Evolutionary conservation across 306 rosid species (phyloP), one percentile per base, ranked within the genome.

Genomic region (Arachis hypogaea): DNA sequence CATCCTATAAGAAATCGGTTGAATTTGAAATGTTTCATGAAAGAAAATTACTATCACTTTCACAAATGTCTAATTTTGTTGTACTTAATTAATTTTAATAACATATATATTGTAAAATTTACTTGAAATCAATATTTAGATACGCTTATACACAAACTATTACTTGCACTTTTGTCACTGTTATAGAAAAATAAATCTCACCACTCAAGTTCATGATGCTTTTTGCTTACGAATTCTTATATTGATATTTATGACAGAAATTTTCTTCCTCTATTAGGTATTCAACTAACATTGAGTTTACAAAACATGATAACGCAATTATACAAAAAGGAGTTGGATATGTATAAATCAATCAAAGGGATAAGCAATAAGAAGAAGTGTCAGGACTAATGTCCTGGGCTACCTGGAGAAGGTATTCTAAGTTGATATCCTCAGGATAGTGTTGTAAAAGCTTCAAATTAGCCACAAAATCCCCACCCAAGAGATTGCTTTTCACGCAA

Each of bases 401-500:
- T 57, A 89, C 88, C 65, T 81, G 88, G 51, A 92, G 93, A 61
- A 89, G 90, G 70, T 82, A 85, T 74, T 89, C 96, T 36, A 92
- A 43, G 77, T 83, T 71, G 69, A 86, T 78, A 72, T 88, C 88
- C 42, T 86, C 84, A 16, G 96, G 97, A 70, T 86, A 89, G 78
- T 82, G 91, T 63, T 92, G 97, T 70, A 92, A 81, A 60, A 92
- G 87, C 82, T 83, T 86, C 45, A 92, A 63, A 80, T 89, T 89
- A 9, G 86, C 85, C 68, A 83, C 84, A 81, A 92, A 92, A 81
- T 89, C 98, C 9, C 98, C 98, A 22, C 74, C 83, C 51, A 88
- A 64, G 47, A 89, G 80, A 76, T 81, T 82, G 63, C 72, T 80
- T 85, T 88, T 89, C 78, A 89, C 59, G 68, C 93, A 87, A 22